These are phyloP conservation scores for Coccinonectria pachysandricola DNA, from an alignment of 2,329 filamentous ascomycete genomes.

Conservation along the genomic window DNA sequence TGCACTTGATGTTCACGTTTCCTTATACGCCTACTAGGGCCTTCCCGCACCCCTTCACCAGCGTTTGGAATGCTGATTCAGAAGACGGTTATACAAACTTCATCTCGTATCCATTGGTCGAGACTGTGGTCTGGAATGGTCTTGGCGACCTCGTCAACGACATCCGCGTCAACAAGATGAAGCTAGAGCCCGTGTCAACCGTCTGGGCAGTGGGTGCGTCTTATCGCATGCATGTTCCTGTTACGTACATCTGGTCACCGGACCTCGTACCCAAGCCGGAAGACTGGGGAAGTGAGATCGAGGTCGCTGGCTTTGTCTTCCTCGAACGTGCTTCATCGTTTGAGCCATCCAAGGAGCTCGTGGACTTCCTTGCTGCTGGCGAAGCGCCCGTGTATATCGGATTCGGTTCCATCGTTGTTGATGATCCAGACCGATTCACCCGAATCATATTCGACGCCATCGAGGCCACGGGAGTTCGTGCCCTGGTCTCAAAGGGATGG, in stretches of 20 bases:
- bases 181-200: slow-evolving; percentile 63
- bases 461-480: slow-evolving; percentile 50
- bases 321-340: slow-evolving; percentile 48
- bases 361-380: slow-evolving; percentile 44
- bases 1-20: slow-evolving; percentile 85
- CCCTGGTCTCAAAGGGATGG: slow-evolving; percentile 64
- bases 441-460: slow-evolving; percentile 58
- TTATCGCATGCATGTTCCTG: slow-evolving; percentile 63
- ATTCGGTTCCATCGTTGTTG: slow-evolving; percentile 63
- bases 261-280: slow-evolving; percentile 54
- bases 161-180: slow-evolving; percentile 59
- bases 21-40: slow-evolving; percentile 66
- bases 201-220: slow-evolving; percentile 67
- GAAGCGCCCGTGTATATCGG: slow-evolving; percentile 59
- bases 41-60: slow-evolving; percentile 70
- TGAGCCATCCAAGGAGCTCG: slow-evolving; percentile 42
- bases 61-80: slow-evolving; percentile 61
- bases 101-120: slow-evolving; percentile 69
- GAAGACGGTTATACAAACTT: slow-evolving; percentile 68
- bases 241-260: slow-evolving; percentile 64
- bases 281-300: slow-evolving; percentile 60
- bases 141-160: slow-evolving; percentile 69
- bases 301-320: slow-evolving; percentile 63
- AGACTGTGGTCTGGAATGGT: slow-evolving; percentile 87
- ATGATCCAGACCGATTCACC: slow-evolving; percentile 56